Conservation (phyloP, 164 flowering plant genomes). For the Sextonia rubra region DNA sequence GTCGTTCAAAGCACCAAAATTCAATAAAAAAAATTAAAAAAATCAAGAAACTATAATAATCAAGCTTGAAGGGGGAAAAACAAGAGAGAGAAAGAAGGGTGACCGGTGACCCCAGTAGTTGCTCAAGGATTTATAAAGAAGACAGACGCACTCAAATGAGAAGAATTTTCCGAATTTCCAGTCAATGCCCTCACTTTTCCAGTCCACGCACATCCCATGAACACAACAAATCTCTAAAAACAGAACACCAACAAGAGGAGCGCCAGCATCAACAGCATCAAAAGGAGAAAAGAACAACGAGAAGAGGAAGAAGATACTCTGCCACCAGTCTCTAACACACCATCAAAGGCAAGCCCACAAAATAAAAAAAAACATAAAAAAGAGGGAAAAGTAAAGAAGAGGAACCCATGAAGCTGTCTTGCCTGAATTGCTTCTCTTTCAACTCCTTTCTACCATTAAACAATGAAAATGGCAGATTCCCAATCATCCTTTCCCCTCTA, state of each 20-base stretch:
- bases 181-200: constrained; percentile 34
- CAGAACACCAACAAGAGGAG: neutral
- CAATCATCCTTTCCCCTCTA: constrained; percentile 94
- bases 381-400: no score
- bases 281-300: no score
- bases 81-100: constrained; percentile 24
- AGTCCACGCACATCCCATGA: neutral
- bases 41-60: constrained; percentile 37
- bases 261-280: no score
- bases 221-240: neutral
- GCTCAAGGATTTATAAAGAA: constrained; percentile 74
- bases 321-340: no score
- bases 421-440: constrained; percentile 15
- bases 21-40: constrained; percentile 2
- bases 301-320: no score
- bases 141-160: constrained; percentile 46
- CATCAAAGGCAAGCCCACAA: no score
- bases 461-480: constrained; percentile 80
- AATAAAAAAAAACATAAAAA: no score
- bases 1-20: neutral
- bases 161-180: constrained; percentile 20
- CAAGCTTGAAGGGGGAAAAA: constrained; percentile 35
- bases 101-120: constrained; percentile 37
- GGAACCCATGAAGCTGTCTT: neutral
- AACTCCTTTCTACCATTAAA: constrained; percentile 47